Percentiles rank a stretch among this genome's conserved stretches.
These are phyloP conservation scores for Piedraia hortae DNA, from an alignment of 2,329 filamentous ascomycete species.

Conservation along the genomic window DNA sequence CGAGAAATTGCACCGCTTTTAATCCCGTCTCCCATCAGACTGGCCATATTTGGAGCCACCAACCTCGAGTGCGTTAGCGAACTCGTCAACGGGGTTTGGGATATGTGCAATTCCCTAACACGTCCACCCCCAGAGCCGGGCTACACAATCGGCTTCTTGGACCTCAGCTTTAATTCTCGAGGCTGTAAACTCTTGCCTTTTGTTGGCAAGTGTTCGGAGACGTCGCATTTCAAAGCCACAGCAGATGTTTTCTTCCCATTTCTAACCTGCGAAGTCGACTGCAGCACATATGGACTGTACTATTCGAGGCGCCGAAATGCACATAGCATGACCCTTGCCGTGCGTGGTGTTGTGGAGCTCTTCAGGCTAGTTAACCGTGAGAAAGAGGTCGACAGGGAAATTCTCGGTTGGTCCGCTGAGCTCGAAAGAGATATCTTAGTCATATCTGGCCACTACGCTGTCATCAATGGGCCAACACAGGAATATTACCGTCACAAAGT, in stretches of 20 bases:
- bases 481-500: conserved; percentile 6
- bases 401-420: not conserved
- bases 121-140: conserved; percentile 4
- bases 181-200: conserved; percentile 7
- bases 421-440: not conserved
- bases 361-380: conserved; percentile 7
- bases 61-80: conserved; percentile 16
- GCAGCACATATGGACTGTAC: conserved; percentile 4
- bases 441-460: conserved; percentile 2
- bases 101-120: conserved; percentile 3
- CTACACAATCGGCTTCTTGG: conserved; percentile 4
- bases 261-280: conserved; percentile 6
- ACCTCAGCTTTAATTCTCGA: conserved; percentile 4
- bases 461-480: conserved; percentile 1
- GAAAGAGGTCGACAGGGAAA: conserved; percentile 1
- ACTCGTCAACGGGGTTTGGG: conserved; percentile 5
- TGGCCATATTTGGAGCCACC: conserved; percentile 10
- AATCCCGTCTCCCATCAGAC: conserved; percentile 15
- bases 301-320: conserved; percentile 7
- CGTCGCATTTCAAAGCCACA: conserved; percentile 11
- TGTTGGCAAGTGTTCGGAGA: conserved; percentile 3
- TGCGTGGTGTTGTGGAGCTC: conserved; percentile 5
- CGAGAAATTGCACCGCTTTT: conserved; percentile 15
- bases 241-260: conserved; percentile 7
- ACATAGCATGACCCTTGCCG: conserved; percentile 5